phyloP scores from a whole-genome alignment of 2,329 filamentous ascomycete genomes.

The Claviceps purpurea region DNA sequence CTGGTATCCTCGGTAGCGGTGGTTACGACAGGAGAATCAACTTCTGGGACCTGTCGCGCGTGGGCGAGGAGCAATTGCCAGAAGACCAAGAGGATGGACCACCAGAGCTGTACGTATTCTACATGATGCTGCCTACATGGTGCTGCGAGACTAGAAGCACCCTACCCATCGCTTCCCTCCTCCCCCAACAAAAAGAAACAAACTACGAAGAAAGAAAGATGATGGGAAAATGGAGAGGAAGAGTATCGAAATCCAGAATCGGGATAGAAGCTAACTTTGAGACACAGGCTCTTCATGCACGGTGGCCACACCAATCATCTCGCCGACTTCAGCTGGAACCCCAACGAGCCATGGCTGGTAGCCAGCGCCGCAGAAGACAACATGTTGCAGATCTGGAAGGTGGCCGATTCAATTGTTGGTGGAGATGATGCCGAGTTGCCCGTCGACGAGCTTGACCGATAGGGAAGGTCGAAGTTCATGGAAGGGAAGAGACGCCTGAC shows the following conservation, averaged over 20 bases:
- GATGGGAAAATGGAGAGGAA: neutral
- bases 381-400: conserved; percentile 87
- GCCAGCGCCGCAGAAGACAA: conserved; percentile 96
- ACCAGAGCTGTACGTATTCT: conserved; percentile 66
- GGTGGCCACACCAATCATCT: conserved; percentile 95
- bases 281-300: conserved; percentile 69
- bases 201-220: neutral
- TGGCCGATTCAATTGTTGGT: conserved; percentile 67
- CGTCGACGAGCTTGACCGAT: conserved; percentile 62
- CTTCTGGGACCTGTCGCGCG: conserved; percentile 88
- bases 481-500: conserved; percentile 13
- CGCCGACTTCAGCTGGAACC: conserved; percentile 96
- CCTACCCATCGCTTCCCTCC: too few relatives aligned
- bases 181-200: too few relatives aligned
- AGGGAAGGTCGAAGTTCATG: conserved; percentile 24
- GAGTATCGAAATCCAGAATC: neutral
- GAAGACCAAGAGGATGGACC: conserved; percentile 93
- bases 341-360: conserved; percentile 91
- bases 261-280: neutral
- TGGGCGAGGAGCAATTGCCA: conserved; percentile 86
- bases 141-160: too few relatives aligned
- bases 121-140: neutral
- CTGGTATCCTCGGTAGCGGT: conserved; percentile 75
- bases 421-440: conserved; percentile 64
- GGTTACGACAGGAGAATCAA: conserved; percentile 89